Conservation (phyloP, 805 yeast species). For the Cyberlindnera xishuangbannaensis region DNA sequence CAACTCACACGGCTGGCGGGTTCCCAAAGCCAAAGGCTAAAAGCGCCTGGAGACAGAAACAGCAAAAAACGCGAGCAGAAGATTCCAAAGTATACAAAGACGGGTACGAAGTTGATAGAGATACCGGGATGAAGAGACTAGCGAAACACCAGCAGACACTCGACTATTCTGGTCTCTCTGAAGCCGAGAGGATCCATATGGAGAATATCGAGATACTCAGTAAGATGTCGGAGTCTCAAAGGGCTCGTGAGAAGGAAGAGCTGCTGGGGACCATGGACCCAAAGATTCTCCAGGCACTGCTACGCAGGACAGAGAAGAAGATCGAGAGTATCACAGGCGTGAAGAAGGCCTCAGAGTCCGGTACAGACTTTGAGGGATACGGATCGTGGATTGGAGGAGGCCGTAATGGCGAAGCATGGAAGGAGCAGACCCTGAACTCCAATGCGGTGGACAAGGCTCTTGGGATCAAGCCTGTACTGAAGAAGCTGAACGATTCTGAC, state of each 20-base stretch:
- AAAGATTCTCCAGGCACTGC: slow-evolving; percentile 49
- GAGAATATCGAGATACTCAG: slow-evolving; percentile 64
- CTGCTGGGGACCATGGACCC: slow-evolving; percentile 66
- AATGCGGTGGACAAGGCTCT: slow-evolving; percentile 17
- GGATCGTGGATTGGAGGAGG: slow-evolving; percentile 29
- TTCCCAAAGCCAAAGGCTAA: slow-evolving; percentile 83
- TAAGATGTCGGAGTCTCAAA: slow-evolving; percentile 60
- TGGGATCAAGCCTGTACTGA: slow-evolving; percentile 7
- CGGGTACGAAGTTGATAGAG: slow-evolving; percentile 88
- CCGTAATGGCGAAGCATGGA: slow-evolving; percentile 21
- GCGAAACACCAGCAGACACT: slow-evolving; percentile 84
- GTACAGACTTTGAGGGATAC: slow-evolving; percentile 21
- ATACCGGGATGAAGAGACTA: slow-evolving; percentile 72
- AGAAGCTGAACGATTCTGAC: not conserved
- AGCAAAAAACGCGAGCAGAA: slow-evolving; percentile 66
- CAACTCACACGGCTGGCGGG: slow-evolving; percentile 73
- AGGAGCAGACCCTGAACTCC: slow-evolving; percentile 16
- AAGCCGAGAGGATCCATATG: slow-evolving; percentile 67
- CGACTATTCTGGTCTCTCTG: slow-evolving; percentile 35
- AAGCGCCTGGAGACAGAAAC: slow-evolving; percentile 81
- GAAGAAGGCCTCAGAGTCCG: slow-evolving; percentile 4
- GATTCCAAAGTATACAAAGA: slow-evolving; percentile 47
- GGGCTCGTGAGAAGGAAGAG: slow-evolving; percentile 59
- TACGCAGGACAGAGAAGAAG: slow-evolving; percentile 51
- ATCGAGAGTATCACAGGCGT: slow-evolving; percentile 26